phyloP scores from a whole-genome alignment of 2,329 filamentous ascomycete genomes.

The Calcarisporium arbuscula region DNA sequence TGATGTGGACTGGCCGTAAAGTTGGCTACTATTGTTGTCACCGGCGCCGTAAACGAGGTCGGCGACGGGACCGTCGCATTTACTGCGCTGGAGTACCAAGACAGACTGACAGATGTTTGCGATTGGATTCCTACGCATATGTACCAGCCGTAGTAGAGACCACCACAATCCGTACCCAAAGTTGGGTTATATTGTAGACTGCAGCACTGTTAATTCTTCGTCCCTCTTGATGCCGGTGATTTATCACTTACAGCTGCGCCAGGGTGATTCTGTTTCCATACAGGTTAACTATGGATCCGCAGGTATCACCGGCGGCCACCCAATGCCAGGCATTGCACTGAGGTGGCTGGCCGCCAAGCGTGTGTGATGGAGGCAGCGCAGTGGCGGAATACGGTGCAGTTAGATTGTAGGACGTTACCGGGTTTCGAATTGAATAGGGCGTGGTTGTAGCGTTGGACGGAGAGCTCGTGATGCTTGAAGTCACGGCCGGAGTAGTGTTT shows the following conservation, averaged over 20 bases:
- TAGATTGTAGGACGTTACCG: background rate
- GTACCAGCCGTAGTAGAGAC: background rate
- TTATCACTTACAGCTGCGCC: background rate
- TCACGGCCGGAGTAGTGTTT: too few species aligned
- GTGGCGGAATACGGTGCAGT: background rate
- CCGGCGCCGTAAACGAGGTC: background rate
- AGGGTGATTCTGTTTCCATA: constrained; percentile 13
- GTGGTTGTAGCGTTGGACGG: background rate
- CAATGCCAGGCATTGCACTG: constrained; percentile 14
- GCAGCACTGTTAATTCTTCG: background rate
- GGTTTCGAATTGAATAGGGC: background rate
- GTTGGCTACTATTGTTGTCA: background rate
- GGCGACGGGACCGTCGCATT: background rate
- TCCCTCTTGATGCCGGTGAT: too few species aligned
- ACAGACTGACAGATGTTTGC: too few species aligned
- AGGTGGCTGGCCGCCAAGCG: background rate
- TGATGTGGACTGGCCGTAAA: too few species aligned
- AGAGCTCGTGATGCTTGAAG: too few species aligned
- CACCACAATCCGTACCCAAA: background rate
- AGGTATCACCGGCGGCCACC: constrained; percentile 4
- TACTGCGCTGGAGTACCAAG: too few species aligned
- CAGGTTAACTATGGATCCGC: background rate
- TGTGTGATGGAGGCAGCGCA: background rate
- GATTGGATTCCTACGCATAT: background rate
- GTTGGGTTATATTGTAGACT: background rate